Conservation (phyloP, 495 filamentous ascomycete genomes). For the Lasiosphaeria ovina region DNA sequence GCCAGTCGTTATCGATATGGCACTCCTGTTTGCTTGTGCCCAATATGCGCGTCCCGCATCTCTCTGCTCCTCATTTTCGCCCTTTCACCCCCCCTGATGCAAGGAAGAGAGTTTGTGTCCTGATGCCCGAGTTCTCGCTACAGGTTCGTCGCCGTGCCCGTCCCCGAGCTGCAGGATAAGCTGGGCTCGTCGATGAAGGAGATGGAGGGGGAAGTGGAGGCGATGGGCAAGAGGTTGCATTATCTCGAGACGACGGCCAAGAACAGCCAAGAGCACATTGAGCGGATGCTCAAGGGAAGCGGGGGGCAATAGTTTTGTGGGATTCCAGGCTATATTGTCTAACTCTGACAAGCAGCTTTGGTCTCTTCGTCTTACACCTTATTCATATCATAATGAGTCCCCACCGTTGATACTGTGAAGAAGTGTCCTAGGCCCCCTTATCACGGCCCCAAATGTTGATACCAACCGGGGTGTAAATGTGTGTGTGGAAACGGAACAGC, state of each 20-base stretch:
- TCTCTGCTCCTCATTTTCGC: slow-evolving; percentile 8
- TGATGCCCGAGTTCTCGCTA: background rate
- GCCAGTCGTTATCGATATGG: too few relatives aligned
- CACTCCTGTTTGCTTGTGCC: too few relatives aligned
- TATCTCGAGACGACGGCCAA: slow-evolving; percentile 94
- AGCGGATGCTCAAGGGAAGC: slow-evolving; percentile 62
- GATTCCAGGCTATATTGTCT: background rate
- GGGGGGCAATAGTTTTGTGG: slow-evolving; percentile 18
- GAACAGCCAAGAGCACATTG: slow-evolving; percentile 86
- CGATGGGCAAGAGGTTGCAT: slow-evolving; percentile 83
- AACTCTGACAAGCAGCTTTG: slow-evolving; percentile 4
- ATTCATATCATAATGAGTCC: background rate
- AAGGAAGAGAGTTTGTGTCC: too few relatives aligned
- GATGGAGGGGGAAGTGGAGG: slow-evolving; percentile 71
- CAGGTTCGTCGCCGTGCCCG: slow-evolving; percentile 87
- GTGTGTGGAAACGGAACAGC: slow-evolving; percentile 1
- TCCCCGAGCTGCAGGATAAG: slow-evolving; percentile 67
- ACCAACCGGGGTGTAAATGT: background rate
- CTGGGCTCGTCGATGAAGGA: slow-evolving; percentile 72
- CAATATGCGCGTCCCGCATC: background rate
- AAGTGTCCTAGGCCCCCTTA: too few relatives aligned
- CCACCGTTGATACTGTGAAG: too few relatives aligned
- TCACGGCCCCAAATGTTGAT: background rate
- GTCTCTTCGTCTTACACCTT: background rate
- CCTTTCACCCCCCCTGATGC: background rate